These are phyloP conservation scores for Telopea speciosissima DNA, from an alignment of 177 flowering plant species.

Conservation along the genomic window DNA sequence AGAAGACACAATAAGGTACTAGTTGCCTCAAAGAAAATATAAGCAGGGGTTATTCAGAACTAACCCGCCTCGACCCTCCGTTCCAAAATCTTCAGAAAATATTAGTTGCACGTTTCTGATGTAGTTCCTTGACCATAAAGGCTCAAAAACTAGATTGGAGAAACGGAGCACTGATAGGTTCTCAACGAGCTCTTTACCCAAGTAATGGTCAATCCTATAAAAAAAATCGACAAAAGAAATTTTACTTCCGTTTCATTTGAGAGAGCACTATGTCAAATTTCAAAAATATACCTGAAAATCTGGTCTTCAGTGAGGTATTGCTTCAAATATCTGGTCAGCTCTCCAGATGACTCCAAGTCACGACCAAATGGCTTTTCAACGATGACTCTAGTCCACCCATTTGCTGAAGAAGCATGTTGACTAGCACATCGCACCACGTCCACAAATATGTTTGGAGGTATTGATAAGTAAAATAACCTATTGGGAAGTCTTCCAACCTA, in stretches of 20 bases:
- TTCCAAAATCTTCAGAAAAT: slow-evolving; percentile 46
- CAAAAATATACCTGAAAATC: slow-evolving; percentile 54
- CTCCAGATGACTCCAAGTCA: slow-evolving; percentile 60
- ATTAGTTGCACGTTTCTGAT: slow-evolving; percentile 56
- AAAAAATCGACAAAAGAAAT: background rate
- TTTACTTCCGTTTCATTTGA: background rate
- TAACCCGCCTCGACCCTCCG: slow-evolving; percentile 41
- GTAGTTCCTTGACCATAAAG: slow-evolving; percentile 51
- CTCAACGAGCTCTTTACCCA: slow-evolving; percentile 55
- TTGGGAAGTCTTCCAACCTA: slow-evolving; percentile 55
- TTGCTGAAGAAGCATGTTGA: slow-evolving; percentile 49
- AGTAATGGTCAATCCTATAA: slow-evolving; percentile 58
- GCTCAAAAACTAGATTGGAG: slow-evolving; percentile 63
- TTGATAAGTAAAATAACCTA: slow-evolving; percentile 66
- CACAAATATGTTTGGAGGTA: slow-evolving; percentile 76
- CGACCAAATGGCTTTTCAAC: slow-evolving; percentile 91
- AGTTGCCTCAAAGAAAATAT: background rate
- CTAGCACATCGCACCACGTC: slow-evolving; percentile 72
- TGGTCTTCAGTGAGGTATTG: slow-evolving; percentile 70
- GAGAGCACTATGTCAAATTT: background rate
- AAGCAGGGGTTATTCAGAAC: slow-evolving; percentile 7
- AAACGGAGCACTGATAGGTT: slow-evolving; percentile 61
- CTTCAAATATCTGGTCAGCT: slow-evolving; percentile 57
- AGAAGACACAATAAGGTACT: slow-evolving; percentile 4
- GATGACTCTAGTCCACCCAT: slow-evolving; percentile 83